Conservation (phyloP, 2,329 filamentous ascomycete species). For the Apiospora arundinis region DNA sequence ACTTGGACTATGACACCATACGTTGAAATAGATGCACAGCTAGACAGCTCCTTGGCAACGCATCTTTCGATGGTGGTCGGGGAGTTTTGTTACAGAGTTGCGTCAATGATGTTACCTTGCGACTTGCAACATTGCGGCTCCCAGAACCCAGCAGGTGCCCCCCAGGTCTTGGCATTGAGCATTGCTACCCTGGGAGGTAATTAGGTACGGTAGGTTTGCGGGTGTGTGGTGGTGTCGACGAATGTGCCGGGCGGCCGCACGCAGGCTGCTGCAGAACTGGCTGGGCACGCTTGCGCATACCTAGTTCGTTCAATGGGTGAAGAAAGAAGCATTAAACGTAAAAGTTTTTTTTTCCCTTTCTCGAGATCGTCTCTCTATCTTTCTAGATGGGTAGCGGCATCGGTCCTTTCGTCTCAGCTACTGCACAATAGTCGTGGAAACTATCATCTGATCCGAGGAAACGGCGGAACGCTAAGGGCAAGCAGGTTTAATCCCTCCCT, state of each 20-base stretch:
- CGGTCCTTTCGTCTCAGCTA: background rate
- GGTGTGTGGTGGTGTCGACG: background rate
- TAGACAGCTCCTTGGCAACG: background rate
- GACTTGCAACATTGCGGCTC: background rate
- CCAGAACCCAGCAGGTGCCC: background rate
- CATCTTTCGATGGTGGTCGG: no score
- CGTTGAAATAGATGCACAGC: background rate
- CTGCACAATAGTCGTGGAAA: background rate
- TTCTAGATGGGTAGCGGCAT: background rate
- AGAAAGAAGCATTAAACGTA: background rate
- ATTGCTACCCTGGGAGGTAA: background rate
- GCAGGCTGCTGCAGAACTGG: background rate
- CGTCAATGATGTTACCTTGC: constrained; percentile 2
- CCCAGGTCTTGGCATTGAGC: constrained; percentile 15
- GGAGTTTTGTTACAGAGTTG: background rate
- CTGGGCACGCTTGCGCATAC: background rate
- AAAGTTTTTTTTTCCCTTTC: no score
- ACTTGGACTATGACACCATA: background rate
- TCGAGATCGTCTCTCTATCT: background rate
- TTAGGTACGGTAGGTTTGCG: background rate
- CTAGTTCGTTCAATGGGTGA: background rate
- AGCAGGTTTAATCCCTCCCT: background rate
- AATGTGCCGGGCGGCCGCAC: background rate
- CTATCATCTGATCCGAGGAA: background rate
- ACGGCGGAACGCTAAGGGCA: background rate